Evolutionary conservation across 208 protist genomes (phyloP).

Genomic region (Phytomonas sp.): DNA sequence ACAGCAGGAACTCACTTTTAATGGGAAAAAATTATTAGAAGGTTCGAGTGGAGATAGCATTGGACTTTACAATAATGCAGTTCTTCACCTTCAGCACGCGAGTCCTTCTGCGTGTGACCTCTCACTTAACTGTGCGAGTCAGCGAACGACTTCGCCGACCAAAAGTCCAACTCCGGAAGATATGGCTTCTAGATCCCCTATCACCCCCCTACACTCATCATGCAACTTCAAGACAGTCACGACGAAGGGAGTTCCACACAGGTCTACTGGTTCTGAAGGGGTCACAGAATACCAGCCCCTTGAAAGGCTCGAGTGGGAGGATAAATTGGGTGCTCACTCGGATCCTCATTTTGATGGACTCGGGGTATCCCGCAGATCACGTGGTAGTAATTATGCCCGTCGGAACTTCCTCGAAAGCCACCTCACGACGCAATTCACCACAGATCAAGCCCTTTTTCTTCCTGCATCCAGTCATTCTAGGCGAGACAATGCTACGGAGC

Average conservation of each 20-base stretch:
- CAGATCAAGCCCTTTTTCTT: not conserved
- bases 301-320: not conserved
- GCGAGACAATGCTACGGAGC: not conserved
- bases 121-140: not conserved
- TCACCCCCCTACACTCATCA: not conserved
- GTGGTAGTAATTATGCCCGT: not conserved
- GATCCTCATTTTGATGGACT: not conserved
- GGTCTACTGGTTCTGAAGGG: not conserved
- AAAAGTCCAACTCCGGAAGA: not conserved
- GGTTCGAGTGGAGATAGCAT: slow-evolving; percentile 29
- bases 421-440: not conserved
- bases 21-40: slow-evolving; percentile 25
- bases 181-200: not conserved
- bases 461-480: not conserved
- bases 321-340: not conserved
- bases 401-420: not conserved
- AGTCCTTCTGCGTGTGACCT: not conserved
- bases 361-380: not conserved
- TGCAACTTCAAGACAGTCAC: not conserved
- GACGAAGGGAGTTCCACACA: not conserved
- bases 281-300: not conserved
- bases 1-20: slow-evolving; percentile 52
- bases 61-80: slow-evolving; percentile 46
- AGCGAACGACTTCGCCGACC: not conserved
- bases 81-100: slow-evolving; percentile 35